Evolutionary conservation across 2,329 filamentous ascomycete genomes (phyloP).

Genomic region (Hypomyces perniciosus): DNA sequence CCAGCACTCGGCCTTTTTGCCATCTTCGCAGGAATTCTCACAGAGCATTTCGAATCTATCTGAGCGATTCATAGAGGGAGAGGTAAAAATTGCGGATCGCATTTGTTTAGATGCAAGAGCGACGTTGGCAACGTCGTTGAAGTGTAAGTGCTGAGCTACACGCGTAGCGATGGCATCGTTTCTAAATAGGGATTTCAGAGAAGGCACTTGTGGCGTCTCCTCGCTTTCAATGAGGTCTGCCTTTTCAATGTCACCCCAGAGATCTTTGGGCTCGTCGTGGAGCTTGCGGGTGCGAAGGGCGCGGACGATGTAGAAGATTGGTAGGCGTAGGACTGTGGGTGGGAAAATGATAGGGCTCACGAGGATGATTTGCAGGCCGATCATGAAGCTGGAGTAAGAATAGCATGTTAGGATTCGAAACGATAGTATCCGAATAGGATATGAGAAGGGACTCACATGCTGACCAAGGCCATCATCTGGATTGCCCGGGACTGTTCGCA

Average conservation of each 20-base stretch:
- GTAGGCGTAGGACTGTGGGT: not conserved
- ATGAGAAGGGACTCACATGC: not conserved
- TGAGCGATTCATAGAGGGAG: not conserved
- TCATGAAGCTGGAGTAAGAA: not conserved
- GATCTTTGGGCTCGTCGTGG: not conserved
- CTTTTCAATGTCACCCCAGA: not conserved
- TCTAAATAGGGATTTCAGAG: not conserved
- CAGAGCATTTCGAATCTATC: conserved; percentile 11
- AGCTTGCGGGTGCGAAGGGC: not conserved
- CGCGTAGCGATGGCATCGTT: conserved; percentile 10
- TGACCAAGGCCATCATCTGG: not conserved
- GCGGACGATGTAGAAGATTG: conserved; percentile 3
- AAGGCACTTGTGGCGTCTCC: not conserved
- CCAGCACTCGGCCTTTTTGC: conserved; percentile 15
- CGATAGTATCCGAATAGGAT: too few relatives aligned
- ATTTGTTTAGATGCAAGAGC: conserved; percentile 11
- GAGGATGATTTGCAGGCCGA: not conserved
- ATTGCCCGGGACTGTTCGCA: too few relatives aligned
- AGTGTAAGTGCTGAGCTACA: conserved; percentile 11
- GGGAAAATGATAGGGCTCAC: conserved; percentile 1
- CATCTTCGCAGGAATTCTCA: conserved; percentile 3
- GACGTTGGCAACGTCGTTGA: conserved; percentile 14
- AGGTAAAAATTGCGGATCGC: conserved; percentile 2
- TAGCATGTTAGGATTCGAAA: too few relatives aligned
- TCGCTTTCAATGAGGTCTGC: not conserved